These are phyloP conservation scores for Effrenium voratum DNA, from an alignment of 73 alveolate species.

Conservation along the genomic window DNA sequence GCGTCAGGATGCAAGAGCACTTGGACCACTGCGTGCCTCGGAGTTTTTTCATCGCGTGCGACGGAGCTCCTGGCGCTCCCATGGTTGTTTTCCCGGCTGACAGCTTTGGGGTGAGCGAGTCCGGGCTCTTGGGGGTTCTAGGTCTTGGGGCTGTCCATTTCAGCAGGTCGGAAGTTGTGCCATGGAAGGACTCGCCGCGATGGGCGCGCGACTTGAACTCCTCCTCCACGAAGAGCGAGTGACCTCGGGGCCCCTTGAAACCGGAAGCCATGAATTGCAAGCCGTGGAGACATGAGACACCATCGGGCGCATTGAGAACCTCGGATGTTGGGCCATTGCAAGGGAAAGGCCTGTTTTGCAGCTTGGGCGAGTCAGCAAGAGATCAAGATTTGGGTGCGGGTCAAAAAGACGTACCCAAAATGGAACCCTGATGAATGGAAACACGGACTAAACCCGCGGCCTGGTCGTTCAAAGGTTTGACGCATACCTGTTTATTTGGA, in stretches of 20 bases:
- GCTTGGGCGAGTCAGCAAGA: too few relatives aligned
- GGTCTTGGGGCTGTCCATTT: neutral
- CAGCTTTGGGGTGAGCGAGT: too few relatives aligned
- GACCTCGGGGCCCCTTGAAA: neutral
- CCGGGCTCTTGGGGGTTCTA: neutral
- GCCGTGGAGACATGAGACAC: neutral
- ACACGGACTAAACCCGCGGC: too few relatives aligned
- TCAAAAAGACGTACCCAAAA: neutral
- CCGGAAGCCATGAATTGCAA: neutral
- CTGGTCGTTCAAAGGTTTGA: too few relatives aligned
- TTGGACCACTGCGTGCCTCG: constrained; percentile 71
- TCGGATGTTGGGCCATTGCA: too few relatives aligned
- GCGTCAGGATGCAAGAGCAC: constrained; percentile 83
- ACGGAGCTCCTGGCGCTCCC: too few relatives aligned
- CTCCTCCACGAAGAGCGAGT: neutral
- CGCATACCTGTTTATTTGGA: too few relatives aligned
- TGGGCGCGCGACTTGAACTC: too few relatives aligned
- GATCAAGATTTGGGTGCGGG: neutral
- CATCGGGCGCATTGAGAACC: neutral
- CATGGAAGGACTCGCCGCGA: neutral
- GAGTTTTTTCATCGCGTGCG: too few relatives aligned
- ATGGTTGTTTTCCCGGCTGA: too few relatives aligned
- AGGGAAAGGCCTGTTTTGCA: too few relatives aligned
- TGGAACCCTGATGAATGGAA: neutral
- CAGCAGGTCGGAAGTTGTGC: neutral